phyloP scores from a whole-genome alignment of 140 eudicot genomes.

The Ambrosia hybrid region DNA sequence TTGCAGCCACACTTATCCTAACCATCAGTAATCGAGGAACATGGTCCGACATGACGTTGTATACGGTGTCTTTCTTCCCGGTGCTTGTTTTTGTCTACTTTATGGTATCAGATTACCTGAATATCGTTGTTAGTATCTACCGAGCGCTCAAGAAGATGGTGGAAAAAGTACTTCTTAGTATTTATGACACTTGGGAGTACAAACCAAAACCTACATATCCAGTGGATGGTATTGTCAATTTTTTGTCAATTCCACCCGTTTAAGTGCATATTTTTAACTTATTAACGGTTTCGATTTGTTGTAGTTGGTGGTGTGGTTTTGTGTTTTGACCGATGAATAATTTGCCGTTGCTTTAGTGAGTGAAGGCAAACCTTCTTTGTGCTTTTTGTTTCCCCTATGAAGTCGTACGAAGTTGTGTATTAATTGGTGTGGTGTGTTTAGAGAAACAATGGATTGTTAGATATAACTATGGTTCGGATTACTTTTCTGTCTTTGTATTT shows the following conservation, averaged over 20 bases:
- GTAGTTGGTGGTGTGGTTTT: neutral
- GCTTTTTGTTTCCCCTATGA: neutral
- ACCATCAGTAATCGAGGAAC: conserved; percentile 1
- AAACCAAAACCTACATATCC: conserved; percentile 19
- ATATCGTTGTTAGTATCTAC: neutral
- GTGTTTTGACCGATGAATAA: conserved; percentile 6
- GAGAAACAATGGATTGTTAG: too few species aligned
- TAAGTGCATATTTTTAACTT: neutral
- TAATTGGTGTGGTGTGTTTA: too few species aligned
- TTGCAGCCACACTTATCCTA: conserved; percentile 42
- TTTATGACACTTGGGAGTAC: conserved; percentile 18
- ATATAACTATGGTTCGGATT: too few species aligned
- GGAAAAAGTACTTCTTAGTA: neutral
- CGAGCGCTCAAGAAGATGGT: neutral
- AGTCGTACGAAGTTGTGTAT: neutral
- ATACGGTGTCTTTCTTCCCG: conserved; percentile 35
- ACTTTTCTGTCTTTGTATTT: too few species aligned
- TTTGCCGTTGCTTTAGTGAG: conserved; percentile 7
- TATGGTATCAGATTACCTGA: neutral
- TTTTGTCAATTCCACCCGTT: neutral
- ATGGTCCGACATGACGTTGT: conserved; percentile 30
- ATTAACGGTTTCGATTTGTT: neutral
- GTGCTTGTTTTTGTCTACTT: conserved; percentile 27
- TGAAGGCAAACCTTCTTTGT: neutral
- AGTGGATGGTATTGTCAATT: neutral